phyloP scores from a whole-genome alignment of 345 rosid species.

The Carallia pectinifolia region DNA sequence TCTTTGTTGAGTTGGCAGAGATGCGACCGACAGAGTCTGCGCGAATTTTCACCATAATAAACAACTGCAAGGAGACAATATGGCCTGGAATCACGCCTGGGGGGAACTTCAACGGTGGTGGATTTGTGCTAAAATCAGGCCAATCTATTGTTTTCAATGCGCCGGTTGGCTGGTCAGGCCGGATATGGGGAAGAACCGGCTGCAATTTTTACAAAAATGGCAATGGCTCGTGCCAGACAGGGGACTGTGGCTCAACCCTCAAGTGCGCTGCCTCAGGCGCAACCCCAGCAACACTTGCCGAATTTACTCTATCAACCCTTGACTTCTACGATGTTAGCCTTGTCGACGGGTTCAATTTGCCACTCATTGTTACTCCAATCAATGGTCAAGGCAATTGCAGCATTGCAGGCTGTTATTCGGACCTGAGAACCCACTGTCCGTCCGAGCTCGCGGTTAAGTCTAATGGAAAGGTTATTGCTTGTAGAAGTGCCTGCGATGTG shows the following conservation, averaged over 20 bases:
- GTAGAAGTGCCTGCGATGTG: slow-evolving; percentile 92
- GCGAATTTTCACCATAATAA: slow-evolving; percentile 60
- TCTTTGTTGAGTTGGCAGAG: slow-evolving; percentile 31
- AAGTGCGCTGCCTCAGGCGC: slow-evolving; percentile 18
- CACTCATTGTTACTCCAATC: slow-evolving; percentile 53
- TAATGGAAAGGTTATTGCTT: slow-evolving; percentile 56
- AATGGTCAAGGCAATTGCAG: slow-evolving; percentile 72
- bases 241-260: slow-evolving; percentile 15
- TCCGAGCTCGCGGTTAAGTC: slow-evolving; percentile 53
- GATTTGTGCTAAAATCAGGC: slow-evolving; percentile 58
- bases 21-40: slow-evolving; percentile 38
- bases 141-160: slow-evolving; percentile 63
- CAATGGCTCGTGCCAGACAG: slow-evolving; percentile 62
- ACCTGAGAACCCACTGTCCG: slow-evolving; percentile 57
- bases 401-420: slow-evolving; percentile 59
- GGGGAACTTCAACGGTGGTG: slow-evolving; percentile 66
- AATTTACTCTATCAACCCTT: slow-evolving; percentile 50
- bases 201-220: slow-evolving; percentile 66
- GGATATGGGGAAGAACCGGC: slow-evolving; percentile 86
- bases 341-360: slow-evolving; percentile 86
- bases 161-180: slow-evolving; percentile 81
- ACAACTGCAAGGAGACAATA: slow-evolving; percentile 60
- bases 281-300: slow-evolving; percentile 53
- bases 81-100: slow-evolving; percentile 81
- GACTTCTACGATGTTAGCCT: slow-evolving; percentile 92